These are phyloP conservation scores for Xylariaceae sp. DNA, from an alignment of 2,329 filamentous ascomycete genomes.

Conservation along the genomic window DNA sequence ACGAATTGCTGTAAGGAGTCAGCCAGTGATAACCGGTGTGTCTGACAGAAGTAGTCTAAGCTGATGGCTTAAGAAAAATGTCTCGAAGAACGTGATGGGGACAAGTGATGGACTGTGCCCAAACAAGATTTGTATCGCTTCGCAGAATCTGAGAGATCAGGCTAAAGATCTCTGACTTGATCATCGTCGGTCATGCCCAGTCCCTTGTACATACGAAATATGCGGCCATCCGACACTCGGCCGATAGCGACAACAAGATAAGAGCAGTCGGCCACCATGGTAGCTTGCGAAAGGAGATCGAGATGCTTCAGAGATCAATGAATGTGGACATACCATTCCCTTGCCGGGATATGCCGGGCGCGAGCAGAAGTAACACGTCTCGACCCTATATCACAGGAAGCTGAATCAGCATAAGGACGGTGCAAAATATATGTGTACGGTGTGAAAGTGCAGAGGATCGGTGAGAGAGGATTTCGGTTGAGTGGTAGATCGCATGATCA, in stretches of 20 bases:
- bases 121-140: too few species aligned
- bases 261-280: neutral
- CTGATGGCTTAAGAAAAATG: too few species aligned
- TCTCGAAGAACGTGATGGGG: too few species aligned
- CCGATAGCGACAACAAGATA: neutral
- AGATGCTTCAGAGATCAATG: too few species aligned
- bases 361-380: conserved; percentile 70
- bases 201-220: neutral
- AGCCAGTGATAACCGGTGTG: too few species aligned
- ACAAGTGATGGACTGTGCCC: too few species aligned
- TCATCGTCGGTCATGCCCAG: too few species aligned
- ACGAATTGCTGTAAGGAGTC: conserved; percentile 11
- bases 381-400: conserved; percentile 40
- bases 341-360: conserved; percentile 61
- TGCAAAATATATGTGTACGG: neutral
- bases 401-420: conserved; percentile 10
- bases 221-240: neutral
- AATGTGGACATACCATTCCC: conserved; percentile 62
- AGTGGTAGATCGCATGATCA: too few species aligned
- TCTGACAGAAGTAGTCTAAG: too few species aligned
- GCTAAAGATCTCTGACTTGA: too few species aligned
- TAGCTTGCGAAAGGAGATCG: neutral
- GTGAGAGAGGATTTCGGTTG: too few species aligned
- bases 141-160: neutral
- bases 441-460: neutral